phyloP scores from a whole-genome alignment of 805 yeast species.

The Blastobotrys parvus region DNA sequence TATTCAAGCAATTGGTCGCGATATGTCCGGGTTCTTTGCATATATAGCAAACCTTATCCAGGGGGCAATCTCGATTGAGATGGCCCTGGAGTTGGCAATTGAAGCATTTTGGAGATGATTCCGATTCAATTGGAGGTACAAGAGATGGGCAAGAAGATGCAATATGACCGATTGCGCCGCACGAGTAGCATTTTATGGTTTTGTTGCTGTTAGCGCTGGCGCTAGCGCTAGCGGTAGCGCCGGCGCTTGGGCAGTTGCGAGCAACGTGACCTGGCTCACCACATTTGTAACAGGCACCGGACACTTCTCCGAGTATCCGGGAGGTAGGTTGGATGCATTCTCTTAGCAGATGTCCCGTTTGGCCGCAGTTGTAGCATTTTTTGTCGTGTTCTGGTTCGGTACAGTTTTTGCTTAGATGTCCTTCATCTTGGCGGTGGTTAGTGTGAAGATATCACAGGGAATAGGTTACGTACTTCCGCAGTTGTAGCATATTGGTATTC shows the following conservation, averaged over 20 bases:
- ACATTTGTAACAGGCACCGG: constrained; percentile 89
- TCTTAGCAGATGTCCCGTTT: constrained; percentile 71
- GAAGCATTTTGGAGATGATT: constrained; percentile 93
- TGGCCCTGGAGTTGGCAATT: constrained; percentile 91
- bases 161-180: constrained; percentile 84
- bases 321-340: not conserved
- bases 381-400: constrained; percentile 73
- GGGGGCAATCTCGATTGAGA: constrained; percentile 73
- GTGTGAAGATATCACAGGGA: not conserved
- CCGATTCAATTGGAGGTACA: too few relatives aligned
- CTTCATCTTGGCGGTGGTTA: constrained; percentile 26
- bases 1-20: too few relatives aligned
- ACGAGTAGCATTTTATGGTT: constrained; percentile 78
- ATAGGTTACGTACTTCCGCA: constrained; percentile 24
- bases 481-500: constrained; percentile 32
- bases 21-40: constrained; percentile 81
- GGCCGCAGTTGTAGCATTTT: constrained; percentile 91
- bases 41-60: constrained; percentile 61
- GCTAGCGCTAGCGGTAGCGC: constrained; percentile 84
- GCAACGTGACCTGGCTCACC: constrained; percentile 86
- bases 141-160: too few relatives aligned
- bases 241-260: constrained; percentile 51
- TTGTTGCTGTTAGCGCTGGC: constrained; percentile 57
- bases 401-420: constrained; percentile 86
- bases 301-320: too few relatives aligned